These are phyloP conservation scores for Licmophora abbreviata DNA, from an alignment of 108 stramenopile species.

Conservation along the genomic window DNA sequence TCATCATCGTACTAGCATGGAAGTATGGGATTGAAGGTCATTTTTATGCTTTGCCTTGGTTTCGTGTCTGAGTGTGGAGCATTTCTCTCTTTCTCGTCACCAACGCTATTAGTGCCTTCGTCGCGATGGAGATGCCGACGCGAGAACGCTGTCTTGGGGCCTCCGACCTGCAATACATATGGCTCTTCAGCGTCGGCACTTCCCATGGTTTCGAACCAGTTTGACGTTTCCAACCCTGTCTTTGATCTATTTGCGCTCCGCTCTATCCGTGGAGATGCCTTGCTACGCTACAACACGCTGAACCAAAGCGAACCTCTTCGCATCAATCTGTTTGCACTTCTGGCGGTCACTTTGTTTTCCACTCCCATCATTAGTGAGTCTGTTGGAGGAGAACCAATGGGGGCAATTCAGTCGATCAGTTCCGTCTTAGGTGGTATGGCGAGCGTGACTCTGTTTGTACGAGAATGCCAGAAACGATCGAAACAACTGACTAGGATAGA, in stretches of 20 bases:
- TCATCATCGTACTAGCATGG: too few species aligned
- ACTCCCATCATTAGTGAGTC: constrained; percentile 47
- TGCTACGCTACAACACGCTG: constrained; percentile 55
- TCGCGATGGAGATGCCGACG: too few species aligned
- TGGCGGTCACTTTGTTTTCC: constrained; percentile 33
- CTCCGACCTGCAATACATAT: not conserved
- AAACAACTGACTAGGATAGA: constrained; percentile 67
- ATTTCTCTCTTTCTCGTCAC: too few species aligned
- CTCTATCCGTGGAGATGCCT: constrained; percentile 60
- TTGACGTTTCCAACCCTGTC: constrained; percentile 67
- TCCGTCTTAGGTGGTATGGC: constrained; percentile 20
- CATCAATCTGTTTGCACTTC: constrained; percentile 50
- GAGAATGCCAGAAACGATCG: constrained; percentile 49
- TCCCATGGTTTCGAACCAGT: constrained; percentile 34
- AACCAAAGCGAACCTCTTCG: constrained; percentile 80
- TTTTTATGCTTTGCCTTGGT: too few species aligned
- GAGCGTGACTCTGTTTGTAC: constrained; percentile 38
- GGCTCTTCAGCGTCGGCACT: not conserved
- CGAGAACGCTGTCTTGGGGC: too few species aligned
- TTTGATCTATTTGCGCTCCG: constrained; percentile 70
- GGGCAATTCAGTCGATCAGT: constrained; percentile 6
- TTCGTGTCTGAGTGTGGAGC: too few species aligned
- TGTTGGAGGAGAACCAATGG: constrained; percentile 28
- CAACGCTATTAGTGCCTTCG: too few species aligned
- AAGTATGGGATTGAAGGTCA: too few species aligned